A percentile compares a stretch with the other conserved stretches of the same genome.
These are phyloP conservation scores for Penicillium macrosclerotiorum DNA, from an alignment of 495 filamentous ascomycete species.

Conservation along the genomic window DNA sequence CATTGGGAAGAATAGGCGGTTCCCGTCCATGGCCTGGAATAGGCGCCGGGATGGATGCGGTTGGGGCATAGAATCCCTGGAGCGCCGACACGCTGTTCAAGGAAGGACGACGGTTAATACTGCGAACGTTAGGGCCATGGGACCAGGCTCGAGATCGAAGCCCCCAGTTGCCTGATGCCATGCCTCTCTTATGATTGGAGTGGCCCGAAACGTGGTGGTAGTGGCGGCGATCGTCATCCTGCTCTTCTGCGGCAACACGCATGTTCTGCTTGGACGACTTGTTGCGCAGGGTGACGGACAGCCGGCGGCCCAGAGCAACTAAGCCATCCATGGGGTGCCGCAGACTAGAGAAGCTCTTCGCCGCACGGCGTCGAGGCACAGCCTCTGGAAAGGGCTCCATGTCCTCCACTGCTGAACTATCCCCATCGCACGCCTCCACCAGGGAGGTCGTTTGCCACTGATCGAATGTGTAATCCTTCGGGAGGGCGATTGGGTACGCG, in stretches of 20 bases:
- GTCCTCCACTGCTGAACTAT: slow-evolving; percentile 35
- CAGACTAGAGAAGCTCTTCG: slow-evolving; percentile 48
- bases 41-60: slow-evolving; percentile 24
- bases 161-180: slow-evolving; percentile 23
- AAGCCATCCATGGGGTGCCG: slow-evolving; percentile 46
- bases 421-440: slow-evolving; percentile 26
- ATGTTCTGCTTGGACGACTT: slow-evolving; percentile 40
- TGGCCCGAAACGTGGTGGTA: slow-evolving; percentile 11
- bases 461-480: slow-evolving; percentile 23
- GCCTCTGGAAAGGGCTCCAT: slow-evolving; percentile 35
- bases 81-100: slow-evolving; percentile 39
- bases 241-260: slow-evolving; percentile 14
- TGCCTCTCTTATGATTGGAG: slow-evolving; percentile 18
- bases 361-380: slow-evolving; percentile 34
- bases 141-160: slow-evolving; percentile 21
- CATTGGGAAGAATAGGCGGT: slow-evolving; percentile 39
- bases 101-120: slow-evolving; percentile 40
- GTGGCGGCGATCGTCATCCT: slow-evolving; percentile 11
- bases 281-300: slow-evolving; percentile 44
- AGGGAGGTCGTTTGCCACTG: slow-evolving; percentile 29
- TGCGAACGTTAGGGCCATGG: slow-evolving; percentile 17
- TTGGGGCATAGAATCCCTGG: slow-evolving; percentile 39
- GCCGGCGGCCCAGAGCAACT: slow-evolving; percentile 42
- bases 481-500: slow-evolving; percentile 18
- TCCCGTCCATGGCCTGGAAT: slow-evolving; percentile 41